Percentiles rank a stretch among this genome's conserved stretches.
Evolutionary conservation across 371 early-diverging fungal species (phyloP).

Genomic region (Actinomortierella wolfii): DNA sequence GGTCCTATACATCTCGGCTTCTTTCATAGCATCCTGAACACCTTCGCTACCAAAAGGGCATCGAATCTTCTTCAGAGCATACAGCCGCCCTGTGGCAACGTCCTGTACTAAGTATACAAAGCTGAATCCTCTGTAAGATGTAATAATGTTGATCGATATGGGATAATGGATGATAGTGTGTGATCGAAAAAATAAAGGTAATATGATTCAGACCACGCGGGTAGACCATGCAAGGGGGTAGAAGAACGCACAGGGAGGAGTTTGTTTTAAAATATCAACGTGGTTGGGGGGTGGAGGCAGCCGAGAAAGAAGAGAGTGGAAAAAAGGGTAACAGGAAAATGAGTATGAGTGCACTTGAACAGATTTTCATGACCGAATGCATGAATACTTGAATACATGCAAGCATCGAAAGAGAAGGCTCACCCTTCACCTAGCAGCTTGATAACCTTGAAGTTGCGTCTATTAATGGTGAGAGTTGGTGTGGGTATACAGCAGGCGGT

Average conservation of each 20-base stretch:
- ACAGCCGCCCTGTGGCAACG: constrained; percentile 53
- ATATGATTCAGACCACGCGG: background rate
- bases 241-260: too few species aligned
- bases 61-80: constrained; percentile 73
- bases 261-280: too few species aligned
- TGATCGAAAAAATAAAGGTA: constrained; percentile 1
- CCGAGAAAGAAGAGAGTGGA: background rate
- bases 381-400: background rate
- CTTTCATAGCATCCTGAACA: constrained; percentile 64
- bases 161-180: background rate
- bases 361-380: too few species aligned
- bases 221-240: background rate
- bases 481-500: constrained; percentile 65
- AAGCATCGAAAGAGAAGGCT: constrained; percentile 5
- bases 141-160: background rate
- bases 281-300: too few species aligned
- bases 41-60: constrained; percentile 66
- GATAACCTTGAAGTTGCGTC: constrained; percentile 60
- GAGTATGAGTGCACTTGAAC: too few species aligned
- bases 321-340: background rate
- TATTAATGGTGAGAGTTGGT: constrained; percentile 60
- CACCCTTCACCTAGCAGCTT: constrained; percentile 78
- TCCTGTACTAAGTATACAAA: constrained; percentile 76
- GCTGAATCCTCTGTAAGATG: constrained; percentile 68
- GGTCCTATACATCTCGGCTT: constrained; percentile 65